These are phyloP conservation scores for Lycium ferocissimum DNA, from an alignment of 257 asterid species.

Conservation along the genomic window DNA sequence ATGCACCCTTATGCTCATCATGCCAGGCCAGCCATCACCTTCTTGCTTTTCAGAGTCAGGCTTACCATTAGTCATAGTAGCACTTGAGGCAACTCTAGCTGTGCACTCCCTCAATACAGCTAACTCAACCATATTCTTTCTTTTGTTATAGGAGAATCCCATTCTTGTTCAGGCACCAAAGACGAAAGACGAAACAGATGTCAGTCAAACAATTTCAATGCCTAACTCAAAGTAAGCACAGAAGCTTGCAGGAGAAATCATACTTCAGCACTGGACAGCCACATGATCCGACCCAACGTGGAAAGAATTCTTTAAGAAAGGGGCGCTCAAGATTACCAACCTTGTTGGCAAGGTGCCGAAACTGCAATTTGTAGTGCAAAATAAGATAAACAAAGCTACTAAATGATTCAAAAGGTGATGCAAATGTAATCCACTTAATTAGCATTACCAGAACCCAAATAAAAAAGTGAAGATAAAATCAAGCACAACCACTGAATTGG, in stretches of 20 bases:
- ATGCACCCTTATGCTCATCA: constrained; percentile 98
- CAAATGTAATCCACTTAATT: constrained; percentile 19
- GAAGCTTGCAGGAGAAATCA: constrained; percentile 43
- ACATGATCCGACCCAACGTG: constrained; percentile 99
- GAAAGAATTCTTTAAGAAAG: constrained; percentile 95
- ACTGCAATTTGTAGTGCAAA: constrained; percentile 55
- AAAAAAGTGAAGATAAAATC: background rate
- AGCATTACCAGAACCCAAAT: background rate
- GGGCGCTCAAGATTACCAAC: constrained; percentile 99
- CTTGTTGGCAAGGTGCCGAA: constrained; percentile 95
- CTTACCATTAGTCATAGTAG: constrained; percentile 57
- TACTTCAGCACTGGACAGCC: constrained; percentile 98
- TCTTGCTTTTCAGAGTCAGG: constrained; percentile 82
- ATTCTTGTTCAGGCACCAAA: constrained; percentile 58
- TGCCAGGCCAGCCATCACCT: constrained; percentile 99
- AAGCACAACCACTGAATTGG: background rate
- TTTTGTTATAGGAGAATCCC: constrained; percentile 96
- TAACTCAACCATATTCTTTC: constrained; percentile 92
- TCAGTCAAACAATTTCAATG: constrained; percentile 43
- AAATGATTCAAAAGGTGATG: background rate
- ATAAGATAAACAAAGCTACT: constrained; percentile 7
- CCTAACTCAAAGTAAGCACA: constrained; percentile 36
- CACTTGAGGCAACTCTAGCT: constrained; percentile 72
- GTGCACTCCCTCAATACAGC: constrained; percentile 95
- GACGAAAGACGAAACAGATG: constrained; percentile 35